phyloP scores from a whole-genome alignment of 2,329 filamentous ascomycete species.

The Paraphoma chrysanthemicola region DNA sequence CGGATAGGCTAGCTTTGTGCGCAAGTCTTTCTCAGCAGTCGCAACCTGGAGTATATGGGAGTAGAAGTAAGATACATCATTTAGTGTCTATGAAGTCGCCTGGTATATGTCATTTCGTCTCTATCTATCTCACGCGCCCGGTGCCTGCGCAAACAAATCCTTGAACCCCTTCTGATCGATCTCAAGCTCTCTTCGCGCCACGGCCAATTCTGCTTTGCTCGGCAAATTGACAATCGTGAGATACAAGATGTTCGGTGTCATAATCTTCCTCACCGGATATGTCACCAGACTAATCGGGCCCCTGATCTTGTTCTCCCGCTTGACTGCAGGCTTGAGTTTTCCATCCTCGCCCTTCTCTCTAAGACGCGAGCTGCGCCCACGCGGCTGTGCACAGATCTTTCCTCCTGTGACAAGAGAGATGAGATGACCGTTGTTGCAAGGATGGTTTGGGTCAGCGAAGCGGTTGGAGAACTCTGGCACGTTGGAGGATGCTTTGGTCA shows the following conservation, averaged over 20 bases:
- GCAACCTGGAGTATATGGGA: too few species aligned
- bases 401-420: slow-evolving; percentile 51
- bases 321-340: slow-evolving; percentile 16
- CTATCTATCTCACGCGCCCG: background rate
- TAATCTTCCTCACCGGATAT: slow-evolving; percentile 17
- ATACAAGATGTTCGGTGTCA: slow-evolving; percentile 26
- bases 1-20: too few species aligned
- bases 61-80: too few species aligned
- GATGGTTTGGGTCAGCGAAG: slow-evolving; percentile 60
- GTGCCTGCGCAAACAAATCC: slow-evolving; percentile 6
- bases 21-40: too few species aligned
- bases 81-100: too few species aligned
- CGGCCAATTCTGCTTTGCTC: slow-evolving; percentile 27
- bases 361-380: slow-evolving; percentile 4
- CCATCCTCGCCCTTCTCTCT: slow-evolving; percentile 19
- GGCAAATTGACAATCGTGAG: slow-evolving; percentile 35
- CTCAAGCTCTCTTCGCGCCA: slow-evolving; percentile 12
- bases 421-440: slow-evolving; percentile 58
- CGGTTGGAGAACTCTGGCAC: slow-evolving; percentile 53
- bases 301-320: slow-evolving; percentile 5
- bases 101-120: background rate
- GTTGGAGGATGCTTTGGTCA: slow-evolving; percentile 22
- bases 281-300: slow-evolving; percentile 12
- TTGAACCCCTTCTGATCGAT: slow-evolving; percentile 11
- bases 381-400: slow-evolving; percentile 10